A percentile compares a stretch with the other conserved stretches of the same genome.
phyloP scores from a whole-genome alignment of 768 basidiomycete genomes.

The Russula dissimulans region DNA sequence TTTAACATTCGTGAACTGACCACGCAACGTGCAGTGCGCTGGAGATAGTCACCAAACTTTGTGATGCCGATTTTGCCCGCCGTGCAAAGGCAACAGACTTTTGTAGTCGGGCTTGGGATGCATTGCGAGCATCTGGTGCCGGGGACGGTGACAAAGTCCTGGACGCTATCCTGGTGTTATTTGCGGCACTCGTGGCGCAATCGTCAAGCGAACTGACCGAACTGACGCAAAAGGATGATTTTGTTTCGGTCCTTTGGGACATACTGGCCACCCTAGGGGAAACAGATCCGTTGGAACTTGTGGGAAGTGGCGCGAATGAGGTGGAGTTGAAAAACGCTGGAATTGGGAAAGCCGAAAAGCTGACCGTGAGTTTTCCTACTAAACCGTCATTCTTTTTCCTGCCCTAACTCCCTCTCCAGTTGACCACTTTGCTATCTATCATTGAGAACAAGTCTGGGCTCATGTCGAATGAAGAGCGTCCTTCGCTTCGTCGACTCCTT shows the following conservation, averaged over 20 bases:
- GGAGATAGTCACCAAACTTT: conserved; percentile 67
- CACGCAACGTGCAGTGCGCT: conserved; percentile 43
- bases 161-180: conserved; percentile 53
- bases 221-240: conserved; percentile 34
- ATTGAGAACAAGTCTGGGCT: conserved; percentile 29
- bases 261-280: conserved; percentile 20
- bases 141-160: conserved; percentile 59
- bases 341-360: conserved; percentile 48
- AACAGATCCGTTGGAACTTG: conserved; percentile 45
- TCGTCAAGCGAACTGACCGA: conserved; percentile 48
- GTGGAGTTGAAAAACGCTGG: conserved; percentile 42
- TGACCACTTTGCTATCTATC: conserved; percentile 29
- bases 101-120: conserved; percentile 57
- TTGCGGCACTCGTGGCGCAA: conserved; percentile 52
- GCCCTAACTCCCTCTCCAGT: conserved; percentile 22
- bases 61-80: conserved; percentile 65
- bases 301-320: conserved; percentile 30
- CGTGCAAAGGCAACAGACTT: conserved; percentile 75
- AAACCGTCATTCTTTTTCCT: background rate
- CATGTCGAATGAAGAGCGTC: conserved; percentile 38
- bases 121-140: conserved; percentile 48
- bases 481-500: conserved; percentile 37
- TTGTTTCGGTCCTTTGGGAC: conserved; percentile 23
- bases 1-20: background rate
- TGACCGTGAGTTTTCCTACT: conserved; percentile 34